Percentiles rank a stretch among this genome's conserved stretches.
These are phyloP conservation scores for Cryptococcus sp. DNA, from an alignment of 1,284 basidiomycete genomes.

Conservation along the genomic window DNA sequence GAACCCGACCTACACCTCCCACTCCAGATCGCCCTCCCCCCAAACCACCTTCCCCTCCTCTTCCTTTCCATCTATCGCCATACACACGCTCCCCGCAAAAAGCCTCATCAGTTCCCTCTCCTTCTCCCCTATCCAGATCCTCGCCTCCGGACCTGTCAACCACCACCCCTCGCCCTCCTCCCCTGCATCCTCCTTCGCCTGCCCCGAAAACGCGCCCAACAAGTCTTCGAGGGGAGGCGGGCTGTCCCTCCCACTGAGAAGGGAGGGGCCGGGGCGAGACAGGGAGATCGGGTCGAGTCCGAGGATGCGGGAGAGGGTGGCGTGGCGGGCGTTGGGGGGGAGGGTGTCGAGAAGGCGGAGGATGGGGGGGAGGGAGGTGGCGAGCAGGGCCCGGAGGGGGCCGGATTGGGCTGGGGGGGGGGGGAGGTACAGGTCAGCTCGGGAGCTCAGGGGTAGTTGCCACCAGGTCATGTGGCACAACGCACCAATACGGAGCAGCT, in stretches of 20 bases:
- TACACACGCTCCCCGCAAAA: slow-evolving; percentile 35
- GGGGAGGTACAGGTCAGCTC: neutral
- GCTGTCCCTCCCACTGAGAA: slow-evolving; percentile 28
- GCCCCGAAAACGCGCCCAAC: slow-evolving; percentile 17
- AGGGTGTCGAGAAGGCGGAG: slow-evolving; percentile 38
- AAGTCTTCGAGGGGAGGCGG: slow-evolving; percentile 41
- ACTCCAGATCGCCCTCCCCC: slow-evolving; percentile 35
- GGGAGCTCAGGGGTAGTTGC: neutral
- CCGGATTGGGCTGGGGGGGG: slow-evolving; percentile 34
- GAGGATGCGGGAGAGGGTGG: slow-evolving; percentile 32
- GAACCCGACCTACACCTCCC: slow-evolving; percentile 30
- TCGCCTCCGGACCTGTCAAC: slow-evolving; percentile 20
- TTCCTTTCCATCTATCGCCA: slow-evolving; percentile 29
- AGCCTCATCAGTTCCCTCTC: slow-evolving; percentile 37
- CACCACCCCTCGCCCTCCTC: slow-evolving; percentile 30
- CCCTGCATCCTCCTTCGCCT: neutral
- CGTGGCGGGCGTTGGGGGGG: slow-evolving; percentile 23
- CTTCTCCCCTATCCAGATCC: slow-evolving; percentile 42
- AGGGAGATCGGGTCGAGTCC: slow-evolving; percentile 34
- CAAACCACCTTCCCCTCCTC: slow-evolving; percentile 24
- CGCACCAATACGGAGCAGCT: slow-evolving; percentile 46
- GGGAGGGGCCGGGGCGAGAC: slow-evolving; percentile 19
- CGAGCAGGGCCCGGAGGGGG: slow-evolving; percentile 35
- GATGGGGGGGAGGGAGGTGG: slow-evolving; percentile 27
- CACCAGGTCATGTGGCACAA: neutral